Evolutionary conservation across 352 stramenopile species (phyloP), one percentile per base, ranked within the genome.

Genomic region (Phytophthora tubulina): DNA sequence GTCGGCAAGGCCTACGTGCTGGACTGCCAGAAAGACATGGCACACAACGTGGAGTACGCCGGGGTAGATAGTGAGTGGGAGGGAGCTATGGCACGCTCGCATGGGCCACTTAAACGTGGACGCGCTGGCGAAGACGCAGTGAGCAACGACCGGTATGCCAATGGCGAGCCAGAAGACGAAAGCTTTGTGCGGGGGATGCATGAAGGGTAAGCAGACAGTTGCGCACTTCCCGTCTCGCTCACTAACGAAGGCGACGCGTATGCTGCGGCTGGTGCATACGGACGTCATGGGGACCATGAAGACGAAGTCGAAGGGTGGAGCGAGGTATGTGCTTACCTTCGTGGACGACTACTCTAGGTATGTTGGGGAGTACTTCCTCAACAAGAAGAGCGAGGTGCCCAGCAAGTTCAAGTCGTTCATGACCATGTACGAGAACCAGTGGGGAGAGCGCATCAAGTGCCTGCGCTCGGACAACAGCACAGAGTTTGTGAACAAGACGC

Each of bases 381-480:
- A 21, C 1, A 21, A 21, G 17, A 21, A 21, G 17, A 21, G 17
- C 17, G 1, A 21, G 17, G 17, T 21, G 17, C 1, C 17, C 17
- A 21, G 17, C 17, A 21, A 21, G 17, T 21, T 21, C 17, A 21
- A 21, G 17, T 21, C 17, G 17, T 21, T 21, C 17, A 21, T 21
- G 17, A 21, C 17, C 17, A 21, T 21, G 17, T 65, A 68, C 17
- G 61, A 78, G 41, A 67, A 57, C 3, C 63, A 78, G 30, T 77
- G 63, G 33, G 57, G 51, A 3, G 21, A 61, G 11, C 51, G 51
- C 4, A 63, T 80, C 9, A 78, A 74, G 59, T 57, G 33, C 15
- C 15, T 84, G 8, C 54, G 73, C 14, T 72, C 77, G 5, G 70
- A 81, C 70, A 80, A 78, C n/a, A 73, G 73, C 6, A 58, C 53